Percentiles rank a stretch among this genome's conserved stretches.
Conservation (phyloP, 805 yeast species). For the Candida maris region DNA sequence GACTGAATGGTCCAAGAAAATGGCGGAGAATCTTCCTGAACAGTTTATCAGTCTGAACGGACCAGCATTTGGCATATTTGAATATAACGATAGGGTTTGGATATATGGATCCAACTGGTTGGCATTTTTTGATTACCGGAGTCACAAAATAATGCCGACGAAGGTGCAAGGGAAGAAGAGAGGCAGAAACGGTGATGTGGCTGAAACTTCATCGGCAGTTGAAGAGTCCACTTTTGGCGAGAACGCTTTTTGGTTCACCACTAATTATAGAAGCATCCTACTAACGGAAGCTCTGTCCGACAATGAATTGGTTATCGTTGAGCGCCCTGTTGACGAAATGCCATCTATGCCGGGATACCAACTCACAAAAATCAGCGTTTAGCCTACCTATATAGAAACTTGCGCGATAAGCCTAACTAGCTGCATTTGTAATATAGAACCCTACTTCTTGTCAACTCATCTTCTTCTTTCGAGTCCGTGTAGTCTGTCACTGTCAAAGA, state of each 20-base stretch:
- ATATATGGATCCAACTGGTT: conserved; percentile 86
- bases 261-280: conserved; percentile 70
- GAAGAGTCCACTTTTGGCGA: conserved; percentile 14
- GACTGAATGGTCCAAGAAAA: conserved; percentile 77
- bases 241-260: conserved; percentile 68
- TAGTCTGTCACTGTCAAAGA: too few relatives aligned
- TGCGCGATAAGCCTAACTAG: too few relatives aligned
- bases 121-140: conserved; percentile 62
- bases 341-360: conserved; percentile 64
- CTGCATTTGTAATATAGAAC: too few relatives aligned
- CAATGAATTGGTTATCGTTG: conserved; percentile 67
- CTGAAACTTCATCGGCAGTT: conserved; percentile 3
- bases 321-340: conserved; percentile 60
- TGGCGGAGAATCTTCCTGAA: conserved; percentile 70
- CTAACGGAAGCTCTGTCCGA: conserved; percentile 50
- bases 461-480: too few relatives aligned
- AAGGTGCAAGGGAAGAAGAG: conserved; percentile 29
- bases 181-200: conserved; percentile 29
- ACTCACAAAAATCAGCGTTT: conserved; percentile 46
- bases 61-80: conserved; percentile 70
- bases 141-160: conserved; percentile 39
- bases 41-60: conserved; percentile 56
- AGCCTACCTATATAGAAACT: not conserved
- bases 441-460: too few relatives aligned
- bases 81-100: conserved; percentile 55